Percentiles rank a stretch among this genome's conserved stretches.
These are phyloP conservation scores for Arbutus unedo DNA, from an alignment of 148 eudicot genomes.

Conservation along the genomic window DNA sequence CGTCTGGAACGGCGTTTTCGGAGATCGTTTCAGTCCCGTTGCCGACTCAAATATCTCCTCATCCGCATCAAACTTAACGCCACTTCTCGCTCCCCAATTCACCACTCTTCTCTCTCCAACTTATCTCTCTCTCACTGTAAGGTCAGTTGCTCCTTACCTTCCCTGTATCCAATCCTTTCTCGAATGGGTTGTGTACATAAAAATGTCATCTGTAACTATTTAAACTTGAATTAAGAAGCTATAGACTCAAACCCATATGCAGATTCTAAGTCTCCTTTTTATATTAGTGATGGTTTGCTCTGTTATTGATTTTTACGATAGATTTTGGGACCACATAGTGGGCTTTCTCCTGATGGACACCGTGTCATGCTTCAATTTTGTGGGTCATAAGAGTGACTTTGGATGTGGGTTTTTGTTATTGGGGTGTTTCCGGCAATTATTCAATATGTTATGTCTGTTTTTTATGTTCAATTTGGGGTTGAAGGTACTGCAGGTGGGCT, in stretches of 20 bases:
- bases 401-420: slow-evolving; percentile 53
- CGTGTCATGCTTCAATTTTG: slow-evolving; percentile 41
- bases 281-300: slow-evolving; percentile 32
- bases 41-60: background rate
- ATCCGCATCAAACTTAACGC: background rate
- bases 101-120: background rate
- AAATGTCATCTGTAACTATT: no score
- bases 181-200: background rate
- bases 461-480: slow-evolving; percentile 41
- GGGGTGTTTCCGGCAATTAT: slow-evolving; percentile 40
- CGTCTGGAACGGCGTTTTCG: no score
- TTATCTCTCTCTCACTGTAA: background rate
- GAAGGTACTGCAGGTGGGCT: slow-evolving; percentile 31
- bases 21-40: background rate
- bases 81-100: background rate
- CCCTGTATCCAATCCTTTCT: background rate
- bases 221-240: background rate
- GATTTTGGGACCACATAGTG: slow-evolving; percentile 25
- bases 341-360: slow-evolving; percentile 49
- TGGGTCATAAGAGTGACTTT: slow-evolving; percentile 37
- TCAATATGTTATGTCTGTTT: slow-evolving; percentile 32
- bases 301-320: slow-evolving; percentile 32
- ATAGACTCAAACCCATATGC: background rate
- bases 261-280: background rate
- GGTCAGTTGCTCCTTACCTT: slow-evolving; percentile 5